These are phyloP conservation scores for Poteriospumella lacustris DNA, from an alignment of 108 stramenopile species.

Conservation along the genomic window DNA sequence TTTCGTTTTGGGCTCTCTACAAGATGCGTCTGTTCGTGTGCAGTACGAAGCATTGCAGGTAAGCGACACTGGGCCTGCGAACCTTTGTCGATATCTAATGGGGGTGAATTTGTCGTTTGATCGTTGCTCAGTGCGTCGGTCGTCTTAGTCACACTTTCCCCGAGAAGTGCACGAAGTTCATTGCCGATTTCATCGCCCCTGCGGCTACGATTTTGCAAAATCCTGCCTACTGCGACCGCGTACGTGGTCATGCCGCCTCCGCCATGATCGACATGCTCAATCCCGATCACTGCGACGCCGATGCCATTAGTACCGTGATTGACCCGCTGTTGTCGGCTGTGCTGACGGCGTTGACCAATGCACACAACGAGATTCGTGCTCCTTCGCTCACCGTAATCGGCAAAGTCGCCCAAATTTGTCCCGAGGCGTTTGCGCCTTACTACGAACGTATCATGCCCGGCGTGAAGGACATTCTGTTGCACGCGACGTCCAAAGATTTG, in stretches of 20 bases:
- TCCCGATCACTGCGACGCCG: not conserved
- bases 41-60: slow-evolving; percentile 14
- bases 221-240: not conserved
- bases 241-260: slow-evolving; percentile 18
- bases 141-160: not conserved
- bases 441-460: slow-evolving; percentile 18
- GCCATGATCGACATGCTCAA: slow-evolving; percentile 12
- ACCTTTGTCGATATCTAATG: too few species aligned
- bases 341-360: not conserved
- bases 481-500: not conserved
- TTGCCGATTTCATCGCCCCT: not conserved
- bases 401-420: slow-evolving; percentile 16
- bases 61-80: not conserved
- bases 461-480: not conserved
- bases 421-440: not conserved
- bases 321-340: not conserved
- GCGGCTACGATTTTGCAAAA: not conserved
- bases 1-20: not conserved
- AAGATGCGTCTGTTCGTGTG: not conserved
- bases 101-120: too few species aligned
- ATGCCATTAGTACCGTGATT: not conserved
- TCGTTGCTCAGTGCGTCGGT: not conserved
- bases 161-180: not conserved
- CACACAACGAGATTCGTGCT: not conserved
- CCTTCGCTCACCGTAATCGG: slow-evolving; percentile 2